Evolutionary conservation across 2,329 filamentous ascomycete species (phyloP), one percentile per base, ranked within the genome.

Genomic region (Penicillium sp.): DNA sequence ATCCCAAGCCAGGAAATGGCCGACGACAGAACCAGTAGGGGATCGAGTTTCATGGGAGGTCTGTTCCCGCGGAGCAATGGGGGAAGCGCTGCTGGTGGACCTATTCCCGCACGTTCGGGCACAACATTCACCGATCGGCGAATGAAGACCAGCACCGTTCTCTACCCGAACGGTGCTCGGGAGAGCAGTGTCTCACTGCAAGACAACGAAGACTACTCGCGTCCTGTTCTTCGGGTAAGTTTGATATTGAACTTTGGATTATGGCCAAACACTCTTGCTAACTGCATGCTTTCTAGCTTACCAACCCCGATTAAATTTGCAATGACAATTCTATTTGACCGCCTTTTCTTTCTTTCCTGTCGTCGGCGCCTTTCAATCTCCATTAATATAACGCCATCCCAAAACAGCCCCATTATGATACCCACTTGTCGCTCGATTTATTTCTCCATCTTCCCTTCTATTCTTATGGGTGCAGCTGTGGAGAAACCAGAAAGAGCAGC

Each of bases 121-220:
- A 51, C 68, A 67, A 71, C 69, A 15, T 78, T 75, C 51, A 79
- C 74, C 39, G 78, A 80, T 60, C 74, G 74, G 60, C 75, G 78
- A 56, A 68, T 80, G 70, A 79, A 78, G 58, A 74, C 75, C 45
- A 74, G 74, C 58, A 70, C 73, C 8, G 62, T 71, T 25, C 70
- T 79, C 53, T 78, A 77, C 61, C 70, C 72, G 15, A 71, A 77
- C 50, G 76, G 75, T 53, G 66, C 70, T 49, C 76, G 76, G 35
- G 67, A 74, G 44, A 79, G 77, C 64, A 77, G 74, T 58, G 68
- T 78, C 19, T 80, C 78, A 19, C 72, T 80, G 21, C 77, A 79
- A 59, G 78, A 80, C 59, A 75, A 79, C 55, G 75, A 78, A 64
- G 78, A 80, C 61, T 80, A 80, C 66, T 79, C 78, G 35, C 71